Conservation (phyloP, 2,329 filamentous ascomycete genomes). For the Alternaria sp. region DNA sequence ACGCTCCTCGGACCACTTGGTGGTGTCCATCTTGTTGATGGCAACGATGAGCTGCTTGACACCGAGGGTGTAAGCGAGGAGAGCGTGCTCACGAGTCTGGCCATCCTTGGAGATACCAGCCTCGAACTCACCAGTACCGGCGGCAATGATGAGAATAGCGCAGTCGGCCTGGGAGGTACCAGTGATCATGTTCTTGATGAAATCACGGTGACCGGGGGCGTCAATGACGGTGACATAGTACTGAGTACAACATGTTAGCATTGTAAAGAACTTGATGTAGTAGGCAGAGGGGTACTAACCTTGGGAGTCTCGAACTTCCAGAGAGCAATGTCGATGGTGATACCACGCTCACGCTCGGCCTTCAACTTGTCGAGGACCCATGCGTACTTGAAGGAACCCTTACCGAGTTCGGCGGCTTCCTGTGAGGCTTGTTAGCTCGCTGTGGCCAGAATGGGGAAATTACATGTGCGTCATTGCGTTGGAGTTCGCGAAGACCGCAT, state of each 20-base stretch:
- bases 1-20: conserved; percentile 96
- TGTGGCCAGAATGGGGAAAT: conserved; percentile 4
- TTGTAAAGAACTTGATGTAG: background rate
- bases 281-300: background rate
- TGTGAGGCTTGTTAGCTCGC: conserved; percentile 56
- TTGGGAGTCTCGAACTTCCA: conserved; percentile 99
- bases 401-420: conserved; percentile 99
- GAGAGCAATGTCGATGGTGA: conserved; percentile 99
- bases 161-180: conserved; percentile 99
- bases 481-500: conserved; percentile 36
- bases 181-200: conserved; percentile 99
- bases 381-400: conserved; percentile 99
- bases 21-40: conserved; percentile 99
- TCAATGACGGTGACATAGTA: conserved; percentile 51
- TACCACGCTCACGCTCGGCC: conserved; percentile 99
- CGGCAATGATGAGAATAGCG: conserved; percentile 99
- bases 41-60: conserved; percentile 99
- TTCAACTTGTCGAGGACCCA: conserved; percentile 99
- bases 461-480: conserved; percentile 45
- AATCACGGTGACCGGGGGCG: conserved; percentile 99
- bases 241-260: too few species aligned
- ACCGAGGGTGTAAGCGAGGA: conserved; percentile 99
- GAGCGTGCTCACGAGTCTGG: conserved; percentile 99
- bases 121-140: conserved; percentile 99
- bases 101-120: conserved; percentile 99